Percentiles rank a stretch among this genome's conserved stretches.
phyloP scores from a whole-genome alignment of 2,329 filamentous ascomycete genomes.

The Rhynchosporium agropyri region DNA sequence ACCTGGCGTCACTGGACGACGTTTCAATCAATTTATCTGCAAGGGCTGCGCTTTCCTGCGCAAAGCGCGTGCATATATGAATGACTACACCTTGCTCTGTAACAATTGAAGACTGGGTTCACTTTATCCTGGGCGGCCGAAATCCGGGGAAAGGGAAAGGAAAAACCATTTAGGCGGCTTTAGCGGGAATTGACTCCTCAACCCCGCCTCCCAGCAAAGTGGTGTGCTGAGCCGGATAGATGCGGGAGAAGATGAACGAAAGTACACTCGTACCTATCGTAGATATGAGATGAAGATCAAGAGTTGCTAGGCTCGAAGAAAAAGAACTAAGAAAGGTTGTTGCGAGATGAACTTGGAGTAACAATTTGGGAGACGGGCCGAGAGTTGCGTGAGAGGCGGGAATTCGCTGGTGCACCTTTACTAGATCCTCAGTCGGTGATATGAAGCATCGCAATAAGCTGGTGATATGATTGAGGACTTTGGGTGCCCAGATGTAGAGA shows the following conservation, averaged over 20 bases:
- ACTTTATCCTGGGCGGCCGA: constrained; percentile 21
- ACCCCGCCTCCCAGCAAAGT: not conserved
- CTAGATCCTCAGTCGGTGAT: not conserved
- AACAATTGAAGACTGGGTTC: not conserved
- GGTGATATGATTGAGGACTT: not conserved
- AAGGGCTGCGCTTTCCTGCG: constrained; percentile 15
- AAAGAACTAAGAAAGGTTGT: constrained; percentile 10
- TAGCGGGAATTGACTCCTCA: constrained; percentile 18
- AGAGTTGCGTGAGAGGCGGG: constrained; percentile 1
- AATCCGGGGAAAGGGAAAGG: constrained; percentile 26
- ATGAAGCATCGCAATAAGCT: constrained; percentile 1
- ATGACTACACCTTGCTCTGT: constrained; percentile 2
- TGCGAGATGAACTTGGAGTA: constrained; percentile 14
- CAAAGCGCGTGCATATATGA: constrained; percentile 5
- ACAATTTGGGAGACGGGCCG: constrained; percentile 20
- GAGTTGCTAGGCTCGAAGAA: constrained; percentile 7
- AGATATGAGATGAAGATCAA: constrained; percentile 8
- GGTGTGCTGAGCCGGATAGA: constrained; percentile 16
- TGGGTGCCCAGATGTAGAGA: not conserved
- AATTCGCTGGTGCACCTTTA: constrained; percentile 8
- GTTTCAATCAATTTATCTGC: constrained; percentile 8
- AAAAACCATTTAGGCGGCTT: constrained; percentile 25
- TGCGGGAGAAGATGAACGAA: constrained; percentile 10
- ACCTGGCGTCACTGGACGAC: constrained; percentile 8
- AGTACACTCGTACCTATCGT: constrained; percentile 15